Evolutionary conservation across 1,284 basidiomycete species (phyloP), one percentile per base, ranked within the genome.

Genomic region (Puccinia triticina): DNA sequence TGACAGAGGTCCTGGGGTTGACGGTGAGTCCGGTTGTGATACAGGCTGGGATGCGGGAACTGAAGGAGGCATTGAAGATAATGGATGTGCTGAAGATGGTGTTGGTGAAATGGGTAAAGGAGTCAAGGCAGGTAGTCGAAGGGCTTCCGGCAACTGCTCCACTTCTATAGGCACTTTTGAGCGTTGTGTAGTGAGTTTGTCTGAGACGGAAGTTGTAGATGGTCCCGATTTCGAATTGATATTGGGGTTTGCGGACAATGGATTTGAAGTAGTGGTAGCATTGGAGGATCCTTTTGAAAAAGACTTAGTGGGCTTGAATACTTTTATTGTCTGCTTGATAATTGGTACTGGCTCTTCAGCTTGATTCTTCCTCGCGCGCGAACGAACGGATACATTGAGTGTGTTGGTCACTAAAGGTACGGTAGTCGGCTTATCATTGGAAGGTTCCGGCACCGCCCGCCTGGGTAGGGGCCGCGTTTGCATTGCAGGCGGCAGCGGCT

Each of bases 291-390:
- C 46, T 77, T 77, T 64, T 21, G 43, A 50, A 29, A 4, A 43
- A 46, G 55, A 50, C 53, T 77, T 77, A 16, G 40, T 77, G 43
- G 75, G 75, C 59, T 43, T 77, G 46, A 77, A 77, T n/a, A n/a
- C 59, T 26, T 61, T 61, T 21, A 40, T 46, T 48, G 57, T 43
- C 64, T 29, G 55, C 29, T 77, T 77, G 37, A 67, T 46, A 29
- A 77, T 50, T 11, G 75, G 43, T 23, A 8, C 26, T 1, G 37
- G 32, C 7, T 77, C 40, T 50, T 67, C 46, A 32, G 16, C n/a
- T 66, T 26, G 40, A 66, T 21, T 57, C 23, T 77, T 77, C 3
- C 75, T 40, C 26, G 59, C 23, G 16, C 64, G 75, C 50, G 75
- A 77, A 16, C 46, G 75, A 32, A 66, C 61, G 29, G 75, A 77